Conservation (phyloP, 83 land plant genomes). For the Diphasiastrum complanatum region DNA sequence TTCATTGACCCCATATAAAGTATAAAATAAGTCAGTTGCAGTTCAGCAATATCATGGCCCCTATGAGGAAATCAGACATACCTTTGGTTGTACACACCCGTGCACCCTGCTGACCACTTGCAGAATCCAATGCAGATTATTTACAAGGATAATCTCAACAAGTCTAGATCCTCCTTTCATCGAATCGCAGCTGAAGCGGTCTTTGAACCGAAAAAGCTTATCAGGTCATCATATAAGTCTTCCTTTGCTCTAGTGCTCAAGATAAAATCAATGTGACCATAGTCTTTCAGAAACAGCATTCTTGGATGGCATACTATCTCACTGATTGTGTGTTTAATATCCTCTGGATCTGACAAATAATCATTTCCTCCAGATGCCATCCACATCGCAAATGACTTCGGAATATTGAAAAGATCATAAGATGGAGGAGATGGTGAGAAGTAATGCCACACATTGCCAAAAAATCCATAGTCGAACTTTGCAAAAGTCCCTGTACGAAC, state of each 20-base stretch:
- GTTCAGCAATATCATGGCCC: too few relatives aligned
- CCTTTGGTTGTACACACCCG: too few relatives aligned
- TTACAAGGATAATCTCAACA: too few relatives aligned
- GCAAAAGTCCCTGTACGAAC: constrained; percentile 74
- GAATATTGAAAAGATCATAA: constrained; percentile 58
- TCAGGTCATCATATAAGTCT: constrained; percentile 64
- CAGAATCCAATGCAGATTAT: too few relatives aligned
- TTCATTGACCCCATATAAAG: too few relatives aligned
- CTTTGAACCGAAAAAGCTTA: constrained; percentile 50
- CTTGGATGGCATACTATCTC: constrained; percentile 47
- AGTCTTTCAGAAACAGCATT: constrained; percentile 50
- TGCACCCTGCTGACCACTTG: too few relatives aligned
- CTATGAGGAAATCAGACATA: too few relatives aligned
- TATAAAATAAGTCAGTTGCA: too few relatives aligned
- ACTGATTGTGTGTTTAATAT: constrained; percentile 48
- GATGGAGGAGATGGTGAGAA: constrained; percentile 43
- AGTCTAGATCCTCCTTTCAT: too few relatives aligned
- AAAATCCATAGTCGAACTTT: constrained; percentile 69
- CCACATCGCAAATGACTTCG: constrained; percentile 69
- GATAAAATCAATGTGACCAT: constrained; percentile 85
- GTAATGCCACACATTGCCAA: constrained; percentile 54
- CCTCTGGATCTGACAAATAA: constrained; percentile 59
- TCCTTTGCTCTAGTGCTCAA: constrained; percentile 48
- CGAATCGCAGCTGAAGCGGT: too few relatives aligned
- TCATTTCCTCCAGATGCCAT: constrained; percentile 85